Conservation (phyloP, 106 monocot genomes). For the Triglochin maritima region DNA sequence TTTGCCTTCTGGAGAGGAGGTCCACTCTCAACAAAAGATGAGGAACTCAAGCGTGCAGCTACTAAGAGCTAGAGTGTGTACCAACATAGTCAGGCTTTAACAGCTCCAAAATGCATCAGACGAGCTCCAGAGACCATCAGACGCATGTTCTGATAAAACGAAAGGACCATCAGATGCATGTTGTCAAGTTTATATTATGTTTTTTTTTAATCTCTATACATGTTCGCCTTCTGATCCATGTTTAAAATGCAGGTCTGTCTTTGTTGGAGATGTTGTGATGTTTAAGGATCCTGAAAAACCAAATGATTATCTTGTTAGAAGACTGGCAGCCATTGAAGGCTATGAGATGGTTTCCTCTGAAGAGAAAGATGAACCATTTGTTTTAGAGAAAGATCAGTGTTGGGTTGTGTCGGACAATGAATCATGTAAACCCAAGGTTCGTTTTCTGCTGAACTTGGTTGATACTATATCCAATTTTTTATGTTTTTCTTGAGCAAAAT, state of each 20-base stretch:
- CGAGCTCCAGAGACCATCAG: too few species aligned
- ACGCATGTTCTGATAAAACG: too few species aligned
- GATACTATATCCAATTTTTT: not conserved
- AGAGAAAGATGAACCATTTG: conserved; percentile 87
- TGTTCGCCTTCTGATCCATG: not conserved
- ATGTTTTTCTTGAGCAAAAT: not conserved
- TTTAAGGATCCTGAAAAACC: conserved; percentile 87
- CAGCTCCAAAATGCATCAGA: too few species aligned
- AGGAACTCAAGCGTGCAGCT: too few species aligned
- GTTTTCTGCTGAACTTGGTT: not conserved
- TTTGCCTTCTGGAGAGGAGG: too few species aligned
- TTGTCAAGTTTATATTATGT: too few species aligned
- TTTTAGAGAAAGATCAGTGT: conserved; percentile 78
- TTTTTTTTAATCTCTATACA: too few species aligned
- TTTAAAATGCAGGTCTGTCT: conserved; percentile 34
- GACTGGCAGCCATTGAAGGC: conserved; percentile 83
- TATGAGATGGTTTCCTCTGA: conserved; percentile 89
- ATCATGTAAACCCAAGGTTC: conserved; percentile 72
- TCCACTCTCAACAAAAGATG: too few species aligned
- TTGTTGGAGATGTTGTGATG: conserved; percentile 89
- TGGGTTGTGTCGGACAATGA: conserved; percentile 80
- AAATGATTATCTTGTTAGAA: conserved; percentile 59
- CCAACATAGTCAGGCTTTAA: too few species aligned
- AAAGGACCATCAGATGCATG: too few species aligned
- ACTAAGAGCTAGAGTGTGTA: too few species aligned